Evolutionary conservation across 352 stramenopile species (phyloP).

Genomic region (Globisporangium uncinulatum): DNA sequence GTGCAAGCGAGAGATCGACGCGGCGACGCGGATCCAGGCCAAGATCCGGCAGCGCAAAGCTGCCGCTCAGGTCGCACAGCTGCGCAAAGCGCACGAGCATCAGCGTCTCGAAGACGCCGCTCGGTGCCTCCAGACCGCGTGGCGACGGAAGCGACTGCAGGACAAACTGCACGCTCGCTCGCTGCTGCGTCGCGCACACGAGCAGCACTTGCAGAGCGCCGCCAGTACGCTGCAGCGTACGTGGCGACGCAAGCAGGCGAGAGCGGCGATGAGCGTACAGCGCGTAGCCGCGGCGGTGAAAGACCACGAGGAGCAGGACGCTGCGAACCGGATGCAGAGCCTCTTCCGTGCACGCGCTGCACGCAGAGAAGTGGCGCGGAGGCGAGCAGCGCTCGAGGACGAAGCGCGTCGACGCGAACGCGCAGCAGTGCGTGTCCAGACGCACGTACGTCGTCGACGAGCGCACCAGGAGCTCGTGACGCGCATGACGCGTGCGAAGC

Average conservation of each 20-base stretch:
- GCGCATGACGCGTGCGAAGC: slow-evolving; percentile 19
- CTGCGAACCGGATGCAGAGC: slow-evolving; percentile 58
- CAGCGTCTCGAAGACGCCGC: slow-evolving; percentile 21
- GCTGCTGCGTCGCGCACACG: slow-evolving; percentile 5
- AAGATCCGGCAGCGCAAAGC: slow-evolving; percentile 35
- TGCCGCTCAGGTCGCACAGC: slow-evolving; percentile 1
- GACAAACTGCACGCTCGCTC: slow-evolving; percentile 22
- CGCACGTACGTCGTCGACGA: slow-evolving; percentile 27
- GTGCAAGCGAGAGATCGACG: slow-evolving; percentile 45
- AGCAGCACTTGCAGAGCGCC: slow-evolving; percentile 16
- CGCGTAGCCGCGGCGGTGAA: slow-evolving; percentile 23
- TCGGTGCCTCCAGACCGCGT: slow-evolving; percentile 35
- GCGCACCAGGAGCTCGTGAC: slow-evolving; percentile 30
- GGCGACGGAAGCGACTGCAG: slow-evolving; percentile 33
- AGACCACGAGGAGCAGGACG: slow-evolving; percentile 32
- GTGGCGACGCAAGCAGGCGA: slow-evolving; percentile 54
- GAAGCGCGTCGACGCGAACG: slow-evolving; percentile 25
- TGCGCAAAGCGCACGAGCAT: slow-evolving; percentile 14
- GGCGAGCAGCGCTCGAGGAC: slow-evolving; percentile 29
- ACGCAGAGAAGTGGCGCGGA: slow-evolving; percentile 25
- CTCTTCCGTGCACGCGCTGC: slow-evolving; percentile 43
- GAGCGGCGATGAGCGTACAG: slow-evolving; percentile 19
- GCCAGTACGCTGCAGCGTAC: slow-evolving; percentile 66
- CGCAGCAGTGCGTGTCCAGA: slow-evolving; percentile 40
- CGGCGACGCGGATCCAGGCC: slow-evolving; percentile 51